Evolutionary conservation across 2,329 filamentous ascomycete species (phyloP), one percentile per base, ranked within the genome.

Genomic region (Fusarium cyanostomum): DNA sequence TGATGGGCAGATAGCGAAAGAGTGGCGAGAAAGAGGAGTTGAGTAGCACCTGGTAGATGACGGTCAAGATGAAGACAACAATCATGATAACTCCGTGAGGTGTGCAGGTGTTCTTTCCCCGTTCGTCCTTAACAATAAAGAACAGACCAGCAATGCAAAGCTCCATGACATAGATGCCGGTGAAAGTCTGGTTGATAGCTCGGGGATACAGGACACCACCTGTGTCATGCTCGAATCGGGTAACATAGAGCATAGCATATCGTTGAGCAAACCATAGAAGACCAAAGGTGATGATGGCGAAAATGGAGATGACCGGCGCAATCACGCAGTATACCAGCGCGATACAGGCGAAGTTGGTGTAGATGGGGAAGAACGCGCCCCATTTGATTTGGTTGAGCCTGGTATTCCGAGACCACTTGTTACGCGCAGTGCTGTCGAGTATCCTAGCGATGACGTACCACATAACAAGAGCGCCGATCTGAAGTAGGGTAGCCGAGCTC

Each of bases 181-280:
- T 95, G 72, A 99, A 98, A 0, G 95, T 91, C 73, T 97, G 94
- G 72, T 97, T 97, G 78, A 98, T 91, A 1, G 95, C 95, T 31
- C 89, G 86, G 0, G 95, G 95, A 71, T 97, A 99, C 48, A 98
- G 80, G 2, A 98, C 84, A 38, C 95, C 95, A 35, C 95, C 95
- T 0, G 94, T 99, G 76, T 99, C 95, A 59, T 90, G 88, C 66
- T 89, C 87, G 75, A 96, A 96, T 49, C 93, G 91, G 24, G 89
- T 96, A 58, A 99, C 94, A 71, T 97, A 99, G 16, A 99, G 85
- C 80, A 96, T 96, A 67, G 94, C 94, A 78, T 98, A 98, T n/a
- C 94, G 88, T 74, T 98, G 93, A 1, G 95, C 94, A 39, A 97
- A 83, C 94, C 94, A 99, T 64, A 98, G 89, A 0, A 99, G 81